These are phyloP conservation scores for Achaetomiella virescens DNA, from an alignment of 495 filamentous ascomycete genomes.

Conservation along the genomic window DNA sequence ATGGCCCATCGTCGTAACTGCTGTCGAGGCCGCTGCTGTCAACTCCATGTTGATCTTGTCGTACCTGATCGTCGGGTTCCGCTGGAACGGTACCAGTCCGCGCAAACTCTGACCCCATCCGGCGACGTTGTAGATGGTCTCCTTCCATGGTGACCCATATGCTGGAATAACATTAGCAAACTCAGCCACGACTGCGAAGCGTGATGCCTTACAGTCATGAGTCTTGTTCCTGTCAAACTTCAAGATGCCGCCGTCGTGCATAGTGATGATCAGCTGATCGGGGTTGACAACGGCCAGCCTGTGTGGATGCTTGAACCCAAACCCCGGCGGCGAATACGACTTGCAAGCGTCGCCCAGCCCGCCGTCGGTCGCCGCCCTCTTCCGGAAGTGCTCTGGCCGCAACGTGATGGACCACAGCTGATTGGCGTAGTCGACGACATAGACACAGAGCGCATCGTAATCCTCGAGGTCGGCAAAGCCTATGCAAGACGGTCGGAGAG, in stretches of 20 bases:
- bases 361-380: slow-evolving; percentile 58
- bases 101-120: slow-evolving; percentile 70
- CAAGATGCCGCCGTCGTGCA: slow-evolving; percentile 77
- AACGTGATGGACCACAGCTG: slow-evolving; percentile 76
- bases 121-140: slow-evolving; percentile 70
- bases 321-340: slow-evolving; percentile 58
- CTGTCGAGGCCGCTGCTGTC: slow-evolving; percentile 56
- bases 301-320: slow-evolving; percentile 75
- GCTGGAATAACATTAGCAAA: slow-evolving; percentile 14
- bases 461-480: slow-evolving; percentile 74
- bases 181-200: background rate
- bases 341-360: slow-evolving; percentile 73
- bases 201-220: slow-evolving; percentile 55
- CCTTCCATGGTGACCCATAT: slow-evolving; percentile 59
- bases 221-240: slow-evolving; percentile 59
- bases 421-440: slow-evolving; percentile 69
- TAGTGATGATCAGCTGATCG: slow-evolving; percentile 68
- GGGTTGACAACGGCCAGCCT: slow-evolving; percentile 66
- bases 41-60: slow-evolving; percentile 60
- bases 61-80: slow-evolving; percentile 58
- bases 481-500: slow-evolving; percentile 67
- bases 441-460: slow-evolving; percentile 71
- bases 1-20: slow-evolving; percentile 40
- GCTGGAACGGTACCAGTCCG: slow-evolving; percentile 64
- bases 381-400: slow-evolving; percentile 72